Conservation (phyloP, 208 protist genomes). For the Leishmania major region DNA sequence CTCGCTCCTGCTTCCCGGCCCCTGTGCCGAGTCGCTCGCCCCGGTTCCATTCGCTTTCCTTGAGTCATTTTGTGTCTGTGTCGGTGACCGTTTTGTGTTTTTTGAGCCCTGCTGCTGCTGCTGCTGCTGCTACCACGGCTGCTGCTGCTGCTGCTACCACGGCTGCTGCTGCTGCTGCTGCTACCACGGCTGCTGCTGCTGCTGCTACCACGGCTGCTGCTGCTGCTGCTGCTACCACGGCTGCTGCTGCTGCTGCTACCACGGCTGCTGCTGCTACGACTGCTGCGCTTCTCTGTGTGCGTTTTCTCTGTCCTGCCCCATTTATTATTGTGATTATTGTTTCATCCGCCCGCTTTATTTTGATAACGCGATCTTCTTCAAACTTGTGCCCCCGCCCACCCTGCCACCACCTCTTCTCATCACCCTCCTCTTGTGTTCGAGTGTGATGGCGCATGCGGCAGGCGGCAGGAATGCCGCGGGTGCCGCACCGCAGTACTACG, state of each 20-base stretch:
- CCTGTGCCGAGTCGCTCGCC: neutral
- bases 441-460: neutral
- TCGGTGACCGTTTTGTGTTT: too few species aligned
- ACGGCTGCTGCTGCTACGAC: too few species aligned
- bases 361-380: neutral
- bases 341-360: too few species aligned
- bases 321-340: too few species aligned
- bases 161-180: neutral
- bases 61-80: neutral
- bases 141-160: too few species aligned
- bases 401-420: neutral
- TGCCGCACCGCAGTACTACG: slow-evolving; percentile 30
- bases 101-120: neutral
- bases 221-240: too few species aligned
- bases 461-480: neutral
- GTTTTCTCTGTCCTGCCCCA: too few species aligned
- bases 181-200: neutral
- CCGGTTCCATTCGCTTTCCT: neutral
- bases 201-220: too few species aligned
- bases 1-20: too few species aligned
- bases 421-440: neutral
- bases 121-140: neutral
- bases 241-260: too few species aligned
- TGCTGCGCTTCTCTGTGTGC: neutral
- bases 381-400: neutral